These are phyloP conservation scores for Striga hermonthica DNA, from an alignment of 305 asterid genomes.

Conservation along the genomic window DNA sequence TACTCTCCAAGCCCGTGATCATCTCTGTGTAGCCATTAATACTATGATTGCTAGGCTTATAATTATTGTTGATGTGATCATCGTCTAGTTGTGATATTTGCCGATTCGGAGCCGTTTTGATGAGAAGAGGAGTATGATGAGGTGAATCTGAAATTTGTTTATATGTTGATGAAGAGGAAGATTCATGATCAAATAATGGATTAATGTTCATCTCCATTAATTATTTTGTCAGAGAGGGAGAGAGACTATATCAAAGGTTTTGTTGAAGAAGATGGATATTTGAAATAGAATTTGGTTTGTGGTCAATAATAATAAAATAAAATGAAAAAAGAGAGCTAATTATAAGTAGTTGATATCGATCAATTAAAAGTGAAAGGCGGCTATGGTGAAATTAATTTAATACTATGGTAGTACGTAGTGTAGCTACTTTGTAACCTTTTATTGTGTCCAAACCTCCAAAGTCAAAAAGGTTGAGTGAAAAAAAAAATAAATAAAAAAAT, in stretches of 20 bases:
- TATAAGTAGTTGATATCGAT: slow-evolving; percentile 26
- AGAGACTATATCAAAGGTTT: background rate
- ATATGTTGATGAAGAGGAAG: slow-evolving; percentile 27
- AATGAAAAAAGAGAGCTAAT: background rate
- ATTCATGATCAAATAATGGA: slow-evolving; percentile 20
- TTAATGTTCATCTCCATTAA: slow-evolving; percentile 23
- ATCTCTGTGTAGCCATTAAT: too few relatives aligned
- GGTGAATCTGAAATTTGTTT: slow-evolving; percentile 11
- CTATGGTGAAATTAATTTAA: slow-evolving; percentile 22
- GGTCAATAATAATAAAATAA: slow-evolving; percentile 5
- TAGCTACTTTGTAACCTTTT: background rate
- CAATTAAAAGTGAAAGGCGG: slow-evolving; percentile 46
- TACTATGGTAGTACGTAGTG: slow-evolving; percentile 22
- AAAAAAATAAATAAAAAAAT: too few relatives aligned
- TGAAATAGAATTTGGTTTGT: slow-evolving; percentile 20
- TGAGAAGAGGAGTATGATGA: background rate
- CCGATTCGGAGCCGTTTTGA: background rate
- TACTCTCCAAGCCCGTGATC: too few relatives aligned
- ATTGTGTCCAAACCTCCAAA: slow-evolving; percentile 4
- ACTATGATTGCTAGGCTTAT: background rate
- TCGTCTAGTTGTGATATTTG: slow-evolving; percentile 6
- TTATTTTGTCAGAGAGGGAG: background rate
- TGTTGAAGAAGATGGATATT: slow-evolving; percentile 9
- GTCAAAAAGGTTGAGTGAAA: slow-evolving; percentile 24
- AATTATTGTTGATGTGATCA: background rate